A percentile compares a stretch with the other conserved stretches of the same genome.
These are phyloP conservation scores for Dryas alaskensis DNA, from an alignment of 306 rosid species.

Conservation along the genomic window DNA sequence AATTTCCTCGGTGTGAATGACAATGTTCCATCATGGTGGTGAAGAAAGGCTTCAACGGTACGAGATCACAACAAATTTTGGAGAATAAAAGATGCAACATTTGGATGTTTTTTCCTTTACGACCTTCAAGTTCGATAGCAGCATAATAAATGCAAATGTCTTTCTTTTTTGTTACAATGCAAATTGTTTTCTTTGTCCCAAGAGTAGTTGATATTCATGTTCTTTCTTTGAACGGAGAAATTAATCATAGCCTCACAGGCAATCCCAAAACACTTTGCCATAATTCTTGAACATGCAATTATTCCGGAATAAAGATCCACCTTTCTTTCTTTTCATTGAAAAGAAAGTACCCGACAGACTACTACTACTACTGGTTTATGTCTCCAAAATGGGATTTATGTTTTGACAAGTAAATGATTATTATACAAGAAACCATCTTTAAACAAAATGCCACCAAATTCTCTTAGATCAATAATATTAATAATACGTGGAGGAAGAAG, in stretches of 20 bases:
- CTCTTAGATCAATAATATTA: background rate
- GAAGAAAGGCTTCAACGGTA: background rate
- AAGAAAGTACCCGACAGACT: too few relatives aligned
- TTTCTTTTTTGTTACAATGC: background rate
- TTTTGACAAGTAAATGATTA: background rate
- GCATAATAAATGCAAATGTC: background rate
- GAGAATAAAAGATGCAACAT: background rate
- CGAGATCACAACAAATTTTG: background rate
- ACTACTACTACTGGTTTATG: too few relatives aligned
- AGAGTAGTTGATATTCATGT: background rate
- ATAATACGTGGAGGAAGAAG: background rate
- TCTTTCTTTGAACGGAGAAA: background rate
- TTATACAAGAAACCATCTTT: background rate
- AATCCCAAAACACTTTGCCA: too few relatives aligned
- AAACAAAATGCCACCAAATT: slow-evolving; percentile 1
- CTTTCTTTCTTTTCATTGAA: background rate
- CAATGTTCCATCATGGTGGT: background rate
- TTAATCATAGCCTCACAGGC: too few relatives aligned
- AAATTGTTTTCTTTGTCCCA: background rate
- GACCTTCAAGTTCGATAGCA: background rate
- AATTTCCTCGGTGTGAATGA: background rate
- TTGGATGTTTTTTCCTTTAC: background rate
- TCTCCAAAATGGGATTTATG: background rate
- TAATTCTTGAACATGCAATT: too few relatives aligned
- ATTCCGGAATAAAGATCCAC: background rate